Evolutionary conservation across 2,329 filamentous ascomycete genomes (phyloP).

Genomic region (Botrytis cinerea): DNA sequence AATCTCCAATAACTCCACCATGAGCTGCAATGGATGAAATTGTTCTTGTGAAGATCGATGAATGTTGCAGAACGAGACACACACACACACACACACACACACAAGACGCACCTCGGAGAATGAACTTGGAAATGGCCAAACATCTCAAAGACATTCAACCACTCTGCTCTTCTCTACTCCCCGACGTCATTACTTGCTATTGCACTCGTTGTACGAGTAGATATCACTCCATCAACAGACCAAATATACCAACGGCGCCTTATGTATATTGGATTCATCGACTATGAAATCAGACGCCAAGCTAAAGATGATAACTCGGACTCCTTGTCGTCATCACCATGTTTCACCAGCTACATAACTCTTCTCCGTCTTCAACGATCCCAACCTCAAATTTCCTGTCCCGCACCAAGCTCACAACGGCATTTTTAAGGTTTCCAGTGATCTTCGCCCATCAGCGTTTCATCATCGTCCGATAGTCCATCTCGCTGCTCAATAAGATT

Average conservation of each 20-base stretch:
- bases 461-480: not conserved
- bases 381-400: not conserved
- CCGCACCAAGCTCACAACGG: not conserved
- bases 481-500: not conserved
- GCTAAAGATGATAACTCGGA: not conserved
- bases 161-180: not conserved
- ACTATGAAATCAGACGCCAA: not conserved
- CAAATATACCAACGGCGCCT: not conserved
- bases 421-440: not conserved
- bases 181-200: too few species aligned
- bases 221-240: not conserved
- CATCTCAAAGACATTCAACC: not conserved
- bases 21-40: too few species aligned
- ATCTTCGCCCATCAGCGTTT: not conserved
- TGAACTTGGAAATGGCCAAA: not conserved
- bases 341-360: not conserved
- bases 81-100: not conserved
- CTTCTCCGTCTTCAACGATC: not conserved
- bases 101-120: not conserved
- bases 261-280: not conserved
- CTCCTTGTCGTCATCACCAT: not conserved
- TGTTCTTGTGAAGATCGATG: too few species aligned
- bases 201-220: not conserved
- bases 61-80: not conserved
- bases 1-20: too few species aligned